Percentiles rank a stretch among this genome's conserved stretches.
Evolutionary conservation across 2,329 filamentous ascomycete genomes (phyloP).

Genomic region (Diaporthe sp.): DNA sequence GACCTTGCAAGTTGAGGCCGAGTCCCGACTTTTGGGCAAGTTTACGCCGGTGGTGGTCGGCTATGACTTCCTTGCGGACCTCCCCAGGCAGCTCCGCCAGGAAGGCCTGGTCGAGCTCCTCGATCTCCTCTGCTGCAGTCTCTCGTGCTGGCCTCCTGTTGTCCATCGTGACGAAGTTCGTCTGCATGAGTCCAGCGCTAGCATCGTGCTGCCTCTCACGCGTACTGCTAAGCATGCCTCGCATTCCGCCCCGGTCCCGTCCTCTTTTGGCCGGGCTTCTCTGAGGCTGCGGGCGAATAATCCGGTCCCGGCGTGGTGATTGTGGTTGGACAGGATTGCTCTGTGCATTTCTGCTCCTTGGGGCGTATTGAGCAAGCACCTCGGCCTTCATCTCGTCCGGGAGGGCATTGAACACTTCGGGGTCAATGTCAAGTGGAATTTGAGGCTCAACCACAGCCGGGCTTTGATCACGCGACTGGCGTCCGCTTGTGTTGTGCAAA

Average conservation of each 20-base stretch:
- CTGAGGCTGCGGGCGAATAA: conserved; percentile 61
- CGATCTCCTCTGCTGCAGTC: conserved; percentile 48
- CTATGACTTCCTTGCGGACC: conserved; percentile 80
- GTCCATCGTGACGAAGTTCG: conserved; percentile 70
- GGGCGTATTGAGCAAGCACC: conserved; percentile 77
- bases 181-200: conserved; percentile 74
- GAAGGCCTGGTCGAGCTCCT: conserved; percentile 75
- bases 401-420: conserved; percentile 83
- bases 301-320: conserved; percentile 67
- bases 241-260: conserved; percentile 39
- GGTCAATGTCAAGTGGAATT: conserved; percentile 83
- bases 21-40: conserved; percentile 64
- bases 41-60: conserved; percentile 75
- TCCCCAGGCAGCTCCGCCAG: conserved; percentile 86
- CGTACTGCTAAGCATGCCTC: conserved; percentile 53
- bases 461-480: conserved; percentile 53
- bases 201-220: conserved; percentile 64
- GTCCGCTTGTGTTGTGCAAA: neutral
- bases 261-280: conserved; percentile 75
- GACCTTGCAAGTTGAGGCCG: conserved; percentile 54
- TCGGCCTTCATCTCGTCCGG: conserved; percentile 89
- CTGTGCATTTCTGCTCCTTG: conserved; percentile 44
- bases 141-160: conserved; percentile 45
- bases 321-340: conserved; percentile 49
- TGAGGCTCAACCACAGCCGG: conserved; percentile 44